A percentile compares a stretch with the other conserved stretches of the same genome.
phyloP scores from a whole-genome alignment of 129 eudicot species.

The Flaveria brownii region DNA sequence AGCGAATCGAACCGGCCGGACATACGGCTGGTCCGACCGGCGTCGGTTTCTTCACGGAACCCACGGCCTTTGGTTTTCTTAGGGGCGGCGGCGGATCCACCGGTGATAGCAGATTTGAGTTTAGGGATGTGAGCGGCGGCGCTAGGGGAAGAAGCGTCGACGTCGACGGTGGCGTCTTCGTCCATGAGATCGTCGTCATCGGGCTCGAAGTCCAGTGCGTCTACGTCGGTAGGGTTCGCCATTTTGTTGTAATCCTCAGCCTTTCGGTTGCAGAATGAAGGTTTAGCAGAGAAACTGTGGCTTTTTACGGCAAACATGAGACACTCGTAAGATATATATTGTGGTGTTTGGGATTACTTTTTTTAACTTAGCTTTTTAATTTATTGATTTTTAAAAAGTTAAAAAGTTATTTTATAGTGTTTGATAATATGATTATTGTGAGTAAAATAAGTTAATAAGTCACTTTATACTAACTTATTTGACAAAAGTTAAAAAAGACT shows the following conservation, averaged over 20 bases:
- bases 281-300: not conserved
- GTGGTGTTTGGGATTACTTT: no score
- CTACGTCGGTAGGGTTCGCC: slow-evolving; percentile 84
- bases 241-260: slow-evolving; percentile 25
- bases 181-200: slow-evolving; percentile 99
- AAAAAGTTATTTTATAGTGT: no score
- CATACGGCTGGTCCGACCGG: slow-evolving; percentile 62
- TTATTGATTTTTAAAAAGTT: no score
- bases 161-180: slow-evolving; percentile 66
- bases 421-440: no score
- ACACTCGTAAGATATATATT: no score
- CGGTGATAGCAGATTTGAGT: slow-evolving; percentile 87
- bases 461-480: no score
- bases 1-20: slow-evolving; percentile 84
- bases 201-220: slow-evolving; percentile 90
- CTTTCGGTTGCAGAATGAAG: not conserved
- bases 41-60: slow-evolving; percentile 74
- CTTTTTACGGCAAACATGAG: no score
- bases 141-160: slow-evolving; percentile 55
- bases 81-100: slow-evolving; percentile 46
- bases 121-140: slow-evolving; percentile 47
- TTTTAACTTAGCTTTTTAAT: no score
- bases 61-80: slow-evolving; percentile 96
- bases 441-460: no score
- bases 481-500: no score